A percentile compares a stretch with the other conserved stretches of the same genome.
These are phyloP conservation scores for Plasmodium knowlesi DNA, from an alignment of 169 alveolate species.

Conservation along the genomic window DNA sequence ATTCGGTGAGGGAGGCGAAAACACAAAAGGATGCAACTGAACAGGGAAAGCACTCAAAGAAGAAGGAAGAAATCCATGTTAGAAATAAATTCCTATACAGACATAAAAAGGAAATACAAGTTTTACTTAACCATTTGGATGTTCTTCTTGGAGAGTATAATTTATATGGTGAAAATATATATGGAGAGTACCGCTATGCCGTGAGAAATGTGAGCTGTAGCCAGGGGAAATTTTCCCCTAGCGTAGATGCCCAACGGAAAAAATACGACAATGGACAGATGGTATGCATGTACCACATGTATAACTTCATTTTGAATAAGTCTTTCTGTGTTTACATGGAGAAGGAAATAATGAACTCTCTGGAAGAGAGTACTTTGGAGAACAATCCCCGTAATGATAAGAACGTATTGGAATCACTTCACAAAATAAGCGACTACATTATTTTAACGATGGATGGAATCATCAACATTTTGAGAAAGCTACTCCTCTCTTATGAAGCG, in stretches of 20 bases:
- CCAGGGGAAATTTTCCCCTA: neutral
- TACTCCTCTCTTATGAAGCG: neutral
- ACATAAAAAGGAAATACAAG: conserved; percentile 38
- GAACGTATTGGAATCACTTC: neutral
- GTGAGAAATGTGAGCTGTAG: neutral
- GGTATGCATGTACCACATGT: conserved; percentile 22
- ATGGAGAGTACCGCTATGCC: conserved; percentile 5
- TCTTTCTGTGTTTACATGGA: conserved; percentile 15
- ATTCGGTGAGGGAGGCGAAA: neutral
- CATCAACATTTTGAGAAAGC: neutral
- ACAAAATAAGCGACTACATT: conserved; percentile 26
- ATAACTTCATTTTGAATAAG: conserved; percentile 27
- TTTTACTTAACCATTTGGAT: conserved; percentile 56
- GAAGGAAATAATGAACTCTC: neutral
- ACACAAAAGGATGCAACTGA: neutral
- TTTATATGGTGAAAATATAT: conserved; percentile 18
- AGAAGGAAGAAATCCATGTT: neutral
- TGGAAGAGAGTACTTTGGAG: neutral
- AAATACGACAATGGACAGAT: neutral
- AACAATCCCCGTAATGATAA: neutral
- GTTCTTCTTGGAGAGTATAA: conserved; percentile 29
- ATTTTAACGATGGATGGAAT: conserved; percentile 42
- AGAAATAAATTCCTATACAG: conserved; percentile 14
- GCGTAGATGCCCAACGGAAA: neutral
- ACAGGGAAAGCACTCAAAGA: neutral